Evolutionary conservation across 1,284 basidiomycete genomes (phyloP).

Genomic region (Irpex sp.): DNA sequence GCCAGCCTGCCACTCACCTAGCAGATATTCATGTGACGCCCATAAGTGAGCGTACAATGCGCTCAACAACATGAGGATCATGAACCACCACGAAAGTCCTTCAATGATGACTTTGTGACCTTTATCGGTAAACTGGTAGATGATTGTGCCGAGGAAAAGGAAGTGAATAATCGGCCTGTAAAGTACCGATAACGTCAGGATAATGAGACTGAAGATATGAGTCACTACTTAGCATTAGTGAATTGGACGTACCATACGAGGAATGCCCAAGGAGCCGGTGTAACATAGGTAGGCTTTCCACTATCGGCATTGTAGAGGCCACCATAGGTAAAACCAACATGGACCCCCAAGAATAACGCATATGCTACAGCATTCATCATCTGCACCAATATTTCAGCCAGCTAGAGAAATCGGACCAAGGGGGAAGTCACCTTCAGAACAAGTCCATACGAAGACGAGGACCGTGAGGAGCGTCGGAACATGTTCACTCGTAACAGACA

Average conservation of each 20-base stretch:
- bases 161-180: conserved; percentile 77
- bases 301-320: conserved; percentile 63
- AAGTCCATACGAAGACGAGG: conserved; percentile 42
- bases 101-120: conserved; percentile 83
- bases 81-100: conserved; percentile 85
- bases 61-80: conserved; percentile 79
- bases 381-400: conserved; percentile 25
- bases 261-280: conserved; percentile 85
- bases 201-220: too few species aligned
- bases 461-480: too few species aligned
- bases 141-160: conserved; percentile 79
- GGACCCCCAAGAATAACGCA: conserved; percentile 80
- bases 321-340: conserved; percentile 79
- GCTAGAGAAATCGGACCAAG: too few species aligned
- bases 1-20: conserved; percentile 68
- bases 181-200: background rate
- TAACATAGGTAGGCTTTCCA: conserved; percentile 82
- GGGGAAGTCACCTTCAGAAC: conserved; percentile 57
- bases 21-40: conserved; percentile 65
- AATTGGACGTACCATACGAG: conserved; percentile 59
- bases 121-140: conserved; percentile 82
- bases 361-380: conserved; percentile 77
- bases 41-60: conserved; percentile 82
- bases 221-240: too few species aligned
- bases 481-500: too few species aligned